Conservation (phyloP, 495 filamentous ascomycete genomes). For the Xylaria longipes region DNA sequence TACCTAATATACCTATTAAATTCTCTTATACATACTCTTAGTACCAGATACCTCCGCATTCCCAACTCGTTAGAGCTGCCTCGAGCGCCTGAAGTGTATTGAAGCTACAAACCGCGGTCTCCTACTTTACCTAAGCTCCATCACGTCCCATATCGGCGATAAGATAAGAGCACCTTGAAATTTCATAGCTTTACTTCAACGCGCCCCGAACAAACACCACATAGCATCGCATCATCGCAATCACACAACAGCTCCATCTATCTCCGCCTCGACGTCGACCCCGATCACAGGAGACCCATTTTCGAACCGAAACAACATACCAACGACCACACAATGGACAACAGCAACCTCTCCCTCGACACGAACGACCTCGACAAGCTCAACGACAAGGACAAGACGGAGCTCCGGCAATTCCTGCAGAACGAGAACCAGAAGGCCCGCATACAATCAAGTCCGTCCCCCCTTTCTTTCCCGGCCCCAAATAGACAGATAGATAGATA, state of each 20-base stretch:
- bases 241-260: background rate
- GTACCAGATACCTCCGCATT: too few relatives aligned
- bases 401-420: conserved; percentile 80
- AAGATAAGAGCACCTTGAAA: conserved; percentile 25
- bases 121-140: background rate
- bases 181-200: conserved; percentile 5
- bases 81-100: background rate
- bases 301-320: background rate
- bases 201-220: background rate
- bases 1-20: too few relatives aligned
- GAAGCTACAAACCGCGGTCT: background rate
- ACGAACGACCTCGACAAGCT: conserved; percentile 69
- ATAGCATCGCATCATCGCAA: background rate
- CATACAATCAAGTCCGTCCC: conserved; percentile 78
- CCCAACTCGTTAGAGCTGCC: background rate
- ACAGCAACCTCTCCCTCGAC: conserved; percentile 30
- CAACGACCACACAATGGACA: conserved; percentile 48
- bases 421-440: conserved; percentile 82
- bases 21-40: too few relatives aligned
- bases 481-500: too few relatives aligned
- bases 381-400: conserved; percentile 80
- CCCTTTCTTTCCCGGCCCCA: background rate
- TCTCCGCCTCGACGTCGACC: background rate
- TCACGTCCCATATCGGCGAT: conserved; percentile 17
- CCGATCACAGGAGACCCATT: background rate